Base-by-base conservation (phyloP, 495 filamentous ascomycete genomes). In the Podospora bellae-mahoneyi region DNA sequence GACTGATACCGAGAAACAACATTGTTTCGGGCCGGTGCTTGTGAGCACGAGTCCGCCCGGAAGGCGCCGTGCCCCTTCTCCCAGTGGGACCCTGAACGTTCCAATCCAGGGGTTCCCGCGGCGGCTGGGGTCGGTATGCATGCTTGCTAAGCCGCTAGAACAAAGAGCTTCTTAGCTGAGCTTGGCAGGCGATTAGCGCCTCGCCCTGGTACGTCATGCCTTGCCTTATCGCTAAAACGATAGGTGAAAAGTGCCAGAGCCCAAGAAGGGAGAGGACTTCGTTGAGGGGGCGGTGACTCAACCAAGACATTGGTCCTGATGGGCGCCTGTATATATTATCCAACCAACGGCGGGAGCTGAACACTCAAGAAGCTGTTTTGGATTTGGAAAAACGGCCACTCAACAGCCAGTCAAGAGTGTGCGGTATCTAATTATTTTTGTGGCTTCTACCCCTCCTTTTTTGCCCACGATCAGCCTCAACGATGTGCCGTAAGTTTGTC, bases 61-160 rank as follows among this genome's bases (percentile, higher is more conserved):
- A 63, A 63, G 10, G 19, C 61, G 32, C 61, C 61, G 61, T 19
- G 32, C n/a, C 30, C 61, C 61, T 28, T 32, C 32, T 61, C 32
- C 7, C 15, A 30, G 64, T 34, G 54, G 53, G 34, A 20, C 32
- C 60, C 61, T 58, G 62, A n/a, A 39, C n/a, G 54, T 6, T 13
- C 44, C 19, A 60, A 39, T 64, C 68, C 67, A 68, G 66, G 69
- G 66, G 64, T 61, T 53, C 66, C 65, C 57, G 57, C 68, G 27
- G 20, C 70, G 71, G 74, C 66, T 76, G 68, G 68, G 74, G 67
- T 59, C 67, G 70, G 68, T 44, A 68, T 74, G 72, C 68, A 74
- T 34, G 67, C 67, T 63, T 63, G 65, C 66, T 60, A 60, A 34
- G 58, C 62, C 57, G 44, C 67, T 67, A 66, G 62, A 70, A 68